Percentiles rank a stretch among this genome's conserved stretches.
phyloP scores from a whole-genome alignment of 176 grass and related monocot species.

The Cenchrus americanus region DNA sequence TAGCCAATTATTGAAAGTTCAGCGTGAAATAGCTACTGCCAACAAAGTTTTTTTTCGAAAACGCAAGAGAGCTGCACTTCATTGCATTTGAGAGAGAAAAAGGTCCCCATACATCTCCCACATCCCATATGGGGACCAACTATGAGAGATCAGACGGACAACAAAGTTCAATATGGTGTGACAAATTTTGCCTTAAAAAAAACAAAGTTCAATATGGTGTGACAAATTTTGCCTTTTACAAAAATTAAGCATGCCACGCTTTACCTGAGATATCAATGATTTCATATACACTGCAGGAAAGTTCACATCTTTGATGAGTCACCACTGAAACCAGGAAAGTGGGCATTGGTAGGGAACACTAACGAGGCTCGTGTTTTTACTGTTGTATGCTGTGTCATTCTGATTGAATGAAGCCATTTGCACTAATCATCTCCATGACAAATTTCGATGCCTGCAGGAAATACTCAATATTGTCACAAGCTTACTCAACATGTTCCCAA shows the following conservation, averaged over 20 bases:
- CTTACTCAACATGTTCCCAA: conserved; percentile 70
- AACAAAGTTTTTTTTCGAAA: background rate
- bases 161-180: background rate
- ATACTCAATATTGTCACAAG: conserved; percentile 53
- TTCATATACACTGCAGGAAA: conserved; percentile 51
- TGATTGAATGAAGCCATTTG: conserved; percentile 26
- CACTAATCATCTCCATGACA: conserved; percentile 39
- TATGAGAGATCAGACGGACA: too few species aligned
- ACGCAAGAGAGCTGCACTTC: too few species aligned
- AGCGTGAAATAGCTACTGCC: background rate
- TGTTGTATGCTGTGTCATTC: conserved; percentile 23
- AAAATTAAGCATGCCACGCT: background rate
- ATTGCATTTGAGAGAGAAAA: too few species aligned
- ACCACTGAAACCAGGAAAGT: conserved; percentile 66
- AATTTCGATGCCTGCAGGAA: conserved; percentile 62
- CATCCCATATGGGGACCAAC: too few species aligned
- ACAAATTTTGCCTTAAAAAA: background rate
- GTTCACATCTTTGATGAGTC: conserved; percentile 69
- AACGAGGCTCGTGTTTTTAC: conserved; percentile 5
- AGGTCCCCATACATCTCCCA: too few species aligned
- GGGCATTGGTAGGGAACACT: conserved; percentile 60
- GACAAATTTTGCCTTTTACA: background rate
- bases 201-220: background rate
- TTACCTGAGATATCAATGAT: conserved; percentile 26
- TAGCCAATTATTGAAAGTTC: background rate